A percentile compares a stretch with the other conserved stretches of the same genome.
Conservation (phyloP, 116 monocot genomes). For the Cymodocea nodosa region DNA sequence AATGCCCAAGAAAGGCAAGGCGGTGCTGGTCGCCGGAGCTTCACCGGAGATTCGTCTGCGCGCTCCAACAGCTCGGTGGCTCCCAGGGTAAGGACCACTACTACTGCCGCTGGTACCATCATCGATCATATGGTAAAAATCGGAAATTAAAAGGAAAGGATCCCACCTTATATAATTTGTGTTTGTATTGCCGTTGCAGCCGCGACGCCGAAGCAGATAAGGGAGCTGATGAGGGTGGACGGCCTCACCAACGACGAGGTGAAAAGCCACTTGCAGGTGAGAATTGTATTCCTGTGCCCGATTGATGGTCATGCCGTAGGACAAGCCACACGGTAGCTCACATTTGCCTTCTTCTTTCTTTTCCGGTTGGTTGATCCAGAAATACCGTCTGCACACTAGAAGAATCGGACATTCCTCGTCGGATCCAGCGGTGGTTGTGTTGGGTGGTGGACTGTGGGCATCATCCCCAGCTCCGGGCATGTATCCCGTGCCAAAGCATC, state of each 20-base stretch:
- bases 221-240: slow-evolving; percentile 86
- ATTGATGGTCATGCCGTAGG: too few relatives aligned
- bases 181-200: slow-evolving; percentile 20
- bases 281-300: too few relatives aligned
- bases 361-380: slow-evolving; percentile 44
- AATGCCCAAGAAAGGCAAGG: slow-evolving; percentile 39
- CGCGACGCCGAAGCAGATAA: slow-evolving; percentile 78
- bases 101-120: not conserved
- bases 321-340: not conserved
- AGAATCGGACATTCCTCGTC: slow-evolving; percentile 16
- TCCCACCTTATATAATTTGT: not conserved
- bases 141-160: not conserved
- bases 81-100: slow-evolving; percentile 37
- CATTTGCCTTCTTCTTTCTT: not conserved
- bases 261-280: slow-evolving; percentile 80
- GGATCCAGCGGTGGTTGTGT: slow-evolving; percentile 7
- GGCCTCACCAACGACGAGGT: slow-evolving; percentile 87
- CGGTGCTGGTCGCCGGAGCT: slow-evolving; percentile 87
- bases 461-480: slow-evolving; percentile 8
- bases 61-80: slow-evolving; percentile 74
- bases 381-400: slow-evolving; percentile 55
- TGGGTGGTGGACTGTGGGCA: slow-evolving; percentile 11
- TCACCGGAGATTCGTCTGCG: slow-evolving; percentile 52
- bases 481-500: not conserved
- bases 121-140: not conserved